Evolutionary conservation across 306 rosid species (phyloP).

Genomic region (Medicago ruthenica): DNA sequence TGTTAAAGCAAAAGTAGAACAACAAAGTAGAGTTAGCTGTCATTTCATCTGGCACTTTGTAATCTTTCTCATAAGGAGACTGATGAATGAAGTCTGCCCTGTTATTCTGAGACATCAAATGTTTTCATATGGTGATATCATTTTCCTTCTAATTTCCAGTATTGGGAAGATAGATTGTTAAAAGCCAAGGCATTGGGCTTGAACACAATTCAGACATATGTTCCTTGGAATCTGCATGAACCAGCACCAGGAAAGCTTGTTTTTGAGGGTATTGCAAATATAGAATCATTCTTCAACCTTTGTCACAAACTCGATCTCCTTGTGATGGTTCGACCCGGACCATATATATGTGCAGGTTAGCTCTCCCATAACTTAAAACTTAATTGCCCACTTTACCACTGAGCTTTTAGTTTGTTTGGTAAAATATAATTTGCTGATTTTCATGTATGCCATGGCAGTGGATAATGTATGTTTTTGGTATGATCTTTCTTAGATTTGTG

Average conservation of each 20-base stretch:
- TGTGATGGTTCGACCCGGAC: slow-evolving; percentile 93
- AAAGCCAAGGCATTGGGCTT: slow-evolving; percentile 95
- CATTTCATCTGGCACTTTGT: not conserved
- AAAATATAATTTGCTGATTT: slow-evolving; percentile 20
- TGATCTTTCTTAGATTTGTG: slow-evolving; percentile 3
- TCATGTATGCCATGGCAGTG: not conserved
- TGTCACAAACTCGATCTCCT: slow-evolving; percentile 77
- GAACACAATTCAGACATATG: slow-evolving; percentile 87
- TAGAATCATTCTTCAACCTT: slow-evolving; percentile 73
- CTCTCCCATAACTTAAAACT: slow-evolving; percentile 35
- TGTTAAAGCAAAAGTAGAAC: not conserved
- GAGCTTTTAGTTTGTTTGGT: slow-evolving; percentile 28
- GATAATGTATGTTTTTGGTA: slow-evolving; percentile 30
- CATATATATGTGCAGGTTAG: slow-evolving; percentile 89
- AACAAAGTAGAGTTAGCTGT: slow-evolving; percentile 28
- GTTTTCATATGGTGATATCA: slow-evolving; percentile 24
- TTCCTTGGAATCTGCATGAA: slow-evolving; percentile 97
- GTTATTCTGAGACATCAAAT: slow-evolving; percentile 19
- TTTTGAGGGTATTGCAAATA: slow-evolving; percentile 80
- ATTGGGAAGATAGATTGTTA: slow-evolving; percentile 94
- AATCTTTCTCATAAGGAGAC: not conserved
- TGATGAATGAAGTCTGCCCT: slow-evolving; percentile 10
- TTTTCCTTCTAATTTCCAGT: slow-evolving; percentile 60
- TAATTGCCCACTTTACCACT: not conserved
- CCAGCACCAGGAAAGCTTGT: slow-evolving; percentile 69